Conservation (phyloP, 2,329 filamentous ascomycete species). For the Stagonosporopsis chrysanthemi region DNA sequence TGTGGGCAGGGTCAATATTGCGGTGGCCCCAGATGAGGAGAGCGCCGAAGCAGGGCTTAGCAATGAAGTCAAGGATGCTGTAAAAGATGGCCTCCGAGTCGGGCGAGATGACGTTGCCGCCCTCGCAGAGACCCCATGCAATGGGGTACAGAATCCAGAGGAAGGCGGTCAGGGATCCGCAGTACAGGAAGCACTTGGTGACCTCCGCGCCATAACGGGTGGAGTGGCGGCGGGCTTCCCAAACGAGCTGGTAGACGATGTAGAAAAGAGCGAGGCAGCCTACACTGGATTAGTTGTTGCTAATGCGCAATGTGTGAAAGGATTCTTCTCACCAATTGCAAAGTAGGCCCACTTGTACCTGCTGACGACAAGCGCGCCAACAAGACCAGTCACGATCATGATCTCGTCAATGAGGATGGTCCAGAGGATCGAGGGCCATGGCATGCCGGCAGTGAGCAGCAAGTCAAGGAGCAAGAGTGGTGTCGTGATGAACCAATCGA, state of each 20-base stretch:
- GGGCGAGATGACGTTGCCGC: constrained; percentile 69
- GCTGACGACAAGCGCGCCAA: constrained; percentile 68
- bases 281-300: background rate
- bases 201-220: constrained; percentile 62
- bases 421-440: constrained; percentile 69
- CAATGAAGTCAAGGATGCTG: constrained; percentile 69
- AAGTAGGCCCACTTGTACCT: constrained; percentile 75
- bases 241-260: constrained; percentile 66
- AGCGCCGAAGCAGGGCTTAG: constrained; percentile 69
- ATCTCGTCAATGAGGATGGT: constrained; percentile 69
- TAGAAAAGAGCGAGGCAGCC: constrained; percentile 61
- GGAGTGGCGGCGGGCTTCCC: constrained; percentile 65
- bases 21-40: constrained; percentile 69
- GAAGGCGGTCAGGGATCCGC: constrained; percentile 65
- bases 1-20: constrained; percentile 64
- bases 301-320: background rate
- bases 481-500: constrained; percentile 71
- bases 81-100: constrained; percentile 75
- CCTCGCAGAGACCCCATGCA: constrained; percentile 69
- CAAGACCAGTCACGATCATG: constrained; percentile 72
- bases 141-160: constrained; percentile 70
- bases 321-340: constrained; percentile 53
- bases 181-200: constrained; percentile 61
- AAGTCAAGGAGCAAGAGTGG: constrained; percentile 69
- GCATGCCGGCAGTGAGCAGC: constrained; percentile 69